phyloP scores from a whole-genome alignment of 2,329 filamentous ascomycete genomes.

The Onygenales sp. region DNA sequence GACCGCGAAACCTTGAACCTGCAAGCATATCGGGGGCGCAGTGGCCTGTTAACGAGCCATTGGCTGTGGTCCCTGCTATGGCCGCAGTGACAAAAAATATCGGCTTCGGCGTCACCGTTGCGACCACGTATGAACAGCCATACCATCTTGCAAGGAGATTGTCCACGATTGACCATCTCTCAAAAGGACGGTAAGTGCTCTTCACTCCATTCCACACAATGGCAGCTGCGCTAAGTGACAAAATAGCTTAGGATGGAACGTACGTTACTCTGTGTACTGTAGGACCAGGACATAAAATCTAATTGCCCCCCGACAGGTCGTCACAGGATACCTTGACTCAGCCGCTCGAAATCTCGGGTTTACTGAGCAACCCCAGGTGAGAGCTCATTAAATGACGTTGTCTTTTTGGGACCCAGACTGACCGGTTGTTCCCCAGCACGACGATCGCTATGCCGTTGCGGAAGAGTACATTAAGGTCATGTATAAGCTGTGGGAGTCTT shows the following conservation, averaged over 20 bases:
- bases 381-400: too few relatives aligned
- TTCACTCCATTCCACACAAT: too few relatives aligned
- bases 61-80: slow-evolving; percentile 56
- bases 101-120: slow-evolving; percentile 59
- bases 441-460: slow-evolving; percentile 54
- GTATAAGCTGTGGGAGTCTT: slow-evolving; percentile 59
- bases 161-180: slow-evolving; percentile 58
- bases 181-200: slow-evolving; percentile 44
- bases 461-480: slow-evolving; percentile 57
- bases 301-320: slow-evolving; percentile 35
- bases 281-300: slow-evolving; percentile 13
- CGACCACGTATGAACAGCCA: slow-evolving; percentile 60
- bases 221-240: neutral
- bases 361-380: slow-evolving; percentile 37
- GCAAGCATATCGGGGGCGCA: slow-evolving; percentile 55
- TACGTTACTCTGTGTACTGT: slow-evolving; percentile 19
- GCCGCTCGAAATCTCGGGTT: slow-evolving; percentile 55
- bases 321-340: slow-evolving; percentile 59
- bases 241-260: slow-evolving; percentile 46
- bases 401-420: too few relatives aligned
- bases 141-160: slow-evolving; percentile 58
- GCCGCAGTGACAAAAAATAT: slow-evolving; percentile 57
- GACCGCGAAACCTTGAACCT: slow-evolving; percentile 49
- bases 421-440: slow-evolving; percentile 37
- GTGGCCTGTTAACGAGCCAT: slow-evolving; percentile 62